These are phyloP conservation scores for Volvariella volvacea DNA, from an alignment of 1,284 basidiomycete species.

Conservation along the genomic window DNA sequence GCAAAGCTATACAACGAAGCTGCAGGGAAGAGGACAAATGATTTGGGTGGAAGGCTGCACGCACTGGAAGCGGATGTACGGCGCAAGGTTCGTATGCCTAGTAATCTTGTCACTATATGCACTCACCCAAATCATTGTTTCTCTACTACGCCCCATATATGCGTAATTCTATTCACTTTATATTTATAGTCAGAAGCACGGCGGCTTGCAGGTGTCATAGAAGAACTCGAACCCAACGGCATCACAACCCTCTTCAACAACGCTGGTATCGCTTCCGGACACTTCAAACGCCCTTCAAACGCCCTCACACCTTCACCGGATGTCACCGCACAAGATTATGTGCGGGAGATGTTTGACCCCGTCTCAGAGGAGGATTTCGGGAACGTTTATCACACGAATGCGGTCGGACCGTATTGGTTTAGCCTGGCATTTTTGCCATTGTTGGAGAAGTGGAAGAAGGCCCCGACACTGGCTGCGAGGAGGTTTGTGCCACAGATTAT, in stretches of 20 bases:
- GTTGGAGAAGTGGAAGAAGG: slow-evolving; percentile 38
- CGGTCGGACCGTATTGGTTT: slow-evolving; percentile 43
- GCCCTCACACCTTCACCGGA: slow-evolving; percentile 6
- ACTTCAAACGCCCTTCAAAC: slow-evolving; percentile 21
- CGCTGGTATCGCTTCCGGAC: slow-evolving; percentile 21
- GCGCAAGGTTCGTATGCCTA: slow-evolving; percentile 31
- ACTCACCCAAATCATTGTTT: too few relatives aligned
- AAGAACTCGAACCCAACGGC: slow-evolving; percentile 26
- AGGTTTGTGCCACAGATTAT: slow-evolving; percentile 42
- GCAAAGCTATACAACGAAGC: slow-evolving; percentile 32
- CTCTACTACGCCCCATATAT: too few relatives aligned
- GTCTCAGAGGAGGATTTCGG: slow-evolving; percentile 34
- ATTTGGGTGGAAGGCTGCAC: slow-evolving; percentile 27
- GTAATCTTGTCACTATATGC: background rate
- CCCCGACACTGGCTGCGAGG: slow-evolving; percentile 16
- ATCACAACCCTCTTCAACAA: slow-evolving; percentile 37
- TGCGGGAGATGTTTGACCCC: slow-evolving; percentile 32
- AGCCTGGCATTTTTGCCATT: slow-evolving; percentile 45
- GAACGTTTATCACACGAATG: slow-evolving; percentile 32
- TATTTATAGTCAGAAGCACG: slow-evolving; percentile 39
- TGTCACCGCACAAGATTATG: slow-evolving; percentile 30
- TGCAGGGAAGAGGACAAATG: slow-evolving; percentile 18
- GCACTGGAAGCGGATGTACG: slow-evolving; percentile 39
- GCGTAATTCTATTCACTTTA: too few relatives aligned
- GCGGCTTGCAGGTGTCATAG: slow-evolving; percentile 36